These are phyloP conservation scores for Echeveria elegans DNA, from an alignment of 164 flowering plant species.

Conservation along the genomic window DNA sequence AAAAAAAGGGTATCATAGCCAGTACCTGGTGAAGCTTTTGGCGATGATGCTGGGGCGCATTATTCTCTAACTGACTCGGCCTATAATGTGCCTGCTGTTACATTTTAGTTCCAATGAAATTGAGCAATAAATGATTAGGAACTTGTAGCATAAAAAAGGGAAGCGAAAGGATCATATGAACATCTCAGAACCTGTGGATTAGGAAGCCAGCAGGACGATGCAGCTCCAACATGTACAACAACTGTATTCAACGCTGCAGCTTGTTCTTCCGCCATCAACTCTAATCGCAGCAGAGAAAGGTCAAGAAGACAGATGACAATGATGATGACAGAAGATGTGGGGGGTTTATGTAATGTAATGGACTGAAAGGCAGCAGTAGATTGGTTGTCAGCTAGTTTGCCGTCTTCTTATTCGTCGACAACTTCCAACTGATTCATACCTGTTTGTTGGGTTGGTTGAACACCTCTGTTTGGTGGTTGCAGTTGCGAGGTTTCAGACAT, in stretches of 20 bases:
- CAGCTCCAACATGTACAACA: not conserved
- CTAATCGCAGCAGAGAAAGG: no score
- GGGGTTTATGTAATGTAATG: not conserved
- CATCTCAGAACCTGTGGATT: conserved; percentile 1
- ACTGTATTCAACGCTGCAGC: not conserved
- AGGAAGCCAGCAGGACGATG: not conserved
- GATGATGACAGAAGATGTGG: not conserved
- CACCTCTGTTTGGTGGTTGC: conserved; percentile 8
- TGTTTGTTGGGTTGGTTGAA: conserved; percentile 14
- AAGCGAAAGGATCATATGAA: not conserved
- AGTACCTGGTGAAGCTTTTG: not conserved
- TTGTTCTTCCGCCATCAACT: not conserved
- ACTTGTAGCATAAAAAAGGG: not conserved
- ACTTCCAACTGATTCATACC: conserved; percentile 40
- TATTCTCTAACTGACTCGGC: not conserved
- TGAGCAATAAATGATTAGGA: not conserved
- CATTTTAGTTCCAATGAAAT: not conserved
- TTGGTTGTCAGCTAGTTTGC: not conserved
- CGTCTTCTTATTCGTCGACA: conserved; percentile 7
- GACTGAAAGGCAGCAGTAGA: no score
- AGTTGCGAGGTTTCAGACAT: not conserved
- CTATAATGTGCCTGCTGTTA: not conserved
- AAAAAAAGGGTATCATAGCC: no score
- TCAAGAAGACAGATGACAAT: not conserved
- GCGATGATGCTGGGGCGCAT: not conserved